Conservation (phyloP, 805 yeast species). For the Grigorovia humatica region DNA sequence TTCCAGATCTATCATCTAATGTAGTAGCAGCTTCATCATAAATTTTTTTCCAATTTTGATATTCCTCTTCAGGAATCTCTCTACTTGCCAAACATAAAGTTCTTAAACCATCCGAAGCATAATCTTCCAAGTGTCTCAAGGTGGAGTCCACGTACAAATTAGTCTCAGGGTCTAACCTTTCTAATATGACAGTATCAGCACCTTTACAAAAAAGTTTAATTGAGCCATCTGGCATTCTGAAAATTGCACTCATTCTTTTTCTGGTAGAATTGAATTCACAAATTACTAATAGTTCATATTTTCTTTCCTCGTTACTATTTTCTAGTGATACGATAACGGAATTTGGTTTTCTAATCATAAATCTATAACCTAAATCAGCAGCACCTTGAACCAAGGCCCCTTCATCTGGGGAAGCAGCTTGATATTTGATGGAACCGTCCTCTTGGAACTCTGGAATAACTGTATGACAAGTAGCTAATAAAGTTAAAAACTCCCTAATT, state of each 20-base stretch:
- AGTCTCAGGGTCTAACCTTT: conserved; percentile 54
- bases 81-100: conserved; percentile 88
- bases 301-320: conserved; percentile 38
- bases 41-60: conserved; percentile 51
- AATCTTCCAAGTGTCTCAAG: conserved; percentile 80
- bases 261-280: conserved; percentile 97
- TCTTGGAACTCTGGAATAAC: conserved; percentile 83
- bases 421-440: conserved; percentile 68
- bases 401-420: conserved; percentile 98
- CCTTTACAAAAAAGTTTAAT: conserved; percentile 89
- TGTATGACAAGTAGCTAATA: conserved; percentile 90
- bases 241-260: conserved; percentile 93
- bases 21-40: conserved; percentile 79
- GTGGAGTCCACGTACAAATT: conserved; percentile 82
- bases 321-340: conserved; percentile 55
- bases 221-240: conserved; percentile 88
- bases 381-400: conserved; percentile 98
- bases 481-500: conserved; percentile 69
- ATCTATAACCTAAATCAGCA: conserved; percentile 75
- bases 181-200: conserved; percentile 92
- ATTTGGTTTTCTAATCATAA: conserved; percentile 76
- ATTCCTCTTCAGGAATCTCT: conserved; percentile 70
- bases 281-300: conserved; percentile 73
- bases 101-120: conserved; percentile 92
- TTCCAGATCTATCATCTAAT: conserved; percentile 59